Percentiles rank a stretch among this genome's conserved stretches.
Conservation (phyloP, 371 early-diverging fungal genomes). For the Mucor lusitanicus region DNA sequence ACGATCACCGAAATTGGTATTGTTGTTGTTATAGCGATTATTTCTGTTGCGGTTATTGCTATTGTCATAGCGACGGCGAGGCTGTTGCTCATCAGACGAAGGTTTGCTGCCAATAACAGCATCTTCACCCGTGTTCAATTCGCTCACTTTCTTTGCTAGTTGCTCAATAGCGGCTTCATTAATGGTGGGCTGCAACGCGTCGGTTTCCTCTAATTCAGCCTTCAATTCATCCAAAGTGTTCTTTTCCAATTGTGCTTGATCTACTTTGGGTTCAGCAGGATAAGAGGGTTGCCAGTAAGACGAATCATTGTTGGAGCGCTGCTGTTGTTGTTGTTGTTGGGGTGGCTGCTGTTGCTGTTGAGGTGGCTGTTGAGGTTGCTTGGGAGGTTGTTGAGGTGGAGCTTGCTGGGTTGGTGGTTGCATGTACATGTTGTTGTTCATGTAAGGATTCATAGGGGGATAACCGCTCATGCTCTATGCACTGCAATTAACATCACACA, state of each 20-base stretch:
- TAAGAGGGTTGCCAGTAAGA: slow-evolving; percentile 21
- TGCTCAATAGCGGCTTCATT: slow-evolving; percentile 54
- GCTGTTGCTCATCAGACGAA: slow-evolving; percentile 7
- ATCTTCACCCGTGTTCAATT: slow-evolving; percentile 39
- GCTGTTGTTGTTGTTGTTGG: slow-evolving; percentile 27
- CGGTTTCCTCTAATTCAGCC: slow-evolving; percentile 23
- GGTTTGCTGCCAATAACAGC: slow-evolving; percentile 4
- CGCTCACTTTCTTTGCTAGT: slow-evolving; percentile 62
- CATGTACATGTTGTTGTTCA: slow-evolving; percentile 20
- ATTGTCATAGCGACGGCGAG: slow-evolving; percentile 17
- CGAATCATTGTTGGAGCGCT: slow-evolving; percentile 22
- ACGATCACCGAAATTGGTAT: slow-evolving; percentile 31
- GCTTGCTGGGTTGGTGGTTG: slow-evolving; percentile 27
- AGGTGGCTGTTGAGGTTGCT: slow-evolving; percentile 12
- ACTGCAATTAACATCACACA: neutral
- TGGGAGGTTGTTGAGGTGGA: slow-evolving; percentile 21
- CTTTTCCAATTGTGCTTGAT: slow-evolving; percentile 17
- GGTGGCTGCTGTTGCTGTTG: slow-evolving; percentile 17
- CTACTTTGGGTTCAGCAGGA: slow-evolving; percentile 6
- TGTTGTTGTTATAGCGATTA: slow-evolving; percentile 31
- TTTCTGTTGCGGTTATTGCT: slow-evolving; percentile 18
- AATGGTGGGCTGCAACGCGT: slow-evolving; percentile 37
- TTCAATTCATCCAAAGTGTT: slow-evolving; percentile 28
- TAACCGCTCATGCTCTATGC: slow-evolving; percentile 38
- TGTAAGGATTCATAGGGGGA: slow-evolving; percentile 44